phyloP scores from a whole-genome alignment of 768 basidiomycete species.

The Xanthoconium purpureum region DNA sequence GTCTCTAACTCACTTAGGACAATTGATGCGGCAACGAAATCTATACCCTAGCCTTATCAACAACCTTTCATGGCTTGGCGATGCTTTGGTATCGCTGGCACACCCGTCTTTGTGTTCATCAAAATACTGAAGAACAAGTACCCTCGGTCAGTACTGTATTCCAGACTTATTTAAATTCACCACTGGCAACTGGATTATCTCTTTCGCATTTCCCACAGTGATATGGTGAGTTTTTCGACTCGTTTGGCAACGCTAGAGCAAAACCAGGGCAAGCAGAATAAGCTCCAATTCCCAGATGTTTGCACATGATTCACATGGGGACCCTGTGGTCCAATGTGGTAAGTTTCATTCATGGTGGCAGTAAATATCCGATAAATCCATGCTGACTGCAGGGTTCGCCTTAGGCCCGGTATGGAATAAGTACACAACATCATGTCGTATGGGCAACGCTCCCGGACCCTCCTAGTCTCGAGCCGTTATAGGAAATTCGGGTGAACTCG shows the following conservation, averaged over 20 bases:
- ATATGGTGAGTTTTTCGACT: background rate
- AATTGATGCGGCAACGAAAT: background rate
- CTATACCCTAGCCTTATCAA: background rate
- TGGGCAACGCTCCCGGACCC: background rate
- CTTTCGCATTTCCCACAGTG: background rate
- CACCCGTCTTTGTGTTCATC: background rate
- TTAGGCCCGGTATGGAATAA: background rate
- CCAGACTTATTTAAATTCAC: background rate
- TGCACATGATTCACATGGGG: too few species aligned
- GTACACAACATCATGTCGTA: background rate
- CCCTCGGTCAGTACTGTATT: background rate
- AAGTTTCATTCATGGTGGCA: too few species aligned
- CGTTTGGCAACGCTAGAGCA: too few species aligned
- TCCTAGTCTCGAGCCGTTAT: too few species aligned
- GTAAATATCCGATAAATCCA: too few species aligned
- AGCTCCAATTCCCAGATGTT: background rate
- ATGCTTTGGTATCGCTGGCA: too few species aligned
- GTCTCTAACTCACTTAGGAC: background rate
- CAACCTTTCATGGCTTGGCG: background rate
- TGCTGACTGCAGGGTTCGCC: background rate
- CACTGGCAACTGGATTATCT: background rate
- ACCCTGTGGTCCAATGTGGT: too few species aligned
- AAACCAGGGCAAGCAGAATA: background rate
- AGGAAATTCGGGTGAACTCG: too few species aligned
- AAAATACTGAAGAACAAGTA: background rate